Evolutionary conservation across 495 filamentous ascomycete species (phyloP), one percentile per base, ranked within the genome.

Genomic region (Neurospora sp.): DNA sequence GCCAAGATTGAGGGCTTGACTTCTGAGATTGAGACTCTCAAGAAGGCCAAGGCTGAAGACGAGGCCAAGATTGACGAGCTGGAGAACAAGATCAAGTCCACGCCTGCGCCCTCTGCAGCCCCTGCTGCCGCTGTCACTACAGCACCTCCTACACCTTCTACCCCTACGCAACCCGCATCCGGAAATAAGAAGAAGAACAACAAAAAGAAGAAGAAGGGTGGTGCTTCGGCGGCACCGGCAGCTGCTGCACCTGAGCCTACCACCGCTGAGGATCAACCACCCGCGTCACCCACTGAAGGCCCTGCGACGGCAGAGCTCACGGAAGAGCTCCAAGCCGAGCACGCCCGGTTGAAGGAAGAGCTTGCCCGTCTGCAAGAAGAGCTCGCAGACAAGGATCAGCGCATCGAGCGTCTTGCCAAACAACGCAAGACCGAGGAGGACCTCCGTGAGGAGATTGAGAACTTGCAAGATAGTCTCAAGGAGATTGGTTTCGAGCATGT

Each of bases 191-290:
- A 94, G 85, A 97, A 93, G 79, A 96, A 92, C 69, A 93, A 90
- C 71, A 96, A 95, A 80, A 97, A 95, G 86, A 97, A 96, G 87
- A 97, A 93, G 86, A 90, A 89, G 46, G 88, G 86, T 18, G 90
- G 88, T 70, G 85, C 81, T 66, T 70, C 84, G 5, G 71, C 73
- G 5, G 70, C 77, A 16, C 70, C 73, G 62, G 66, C 84, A 12
- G 69, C 72, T 7, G 41, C 77, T 41, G 69, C 72, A 10, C 3
- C 72, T 0, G 80, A 80, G 41, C 40, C 73, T 41, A 70, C 77
- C 16, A 39, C 74, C 20, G 79, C 76, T 40, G 82, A 83, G 39
- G 81, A 82, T 39, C 78, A 77, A 5, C 71, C 74, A 14, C 77
- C 76, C 9, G 69, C 75, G 16, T 76, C 80, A 12, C 72, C 79